These are phyloP conservation scores for Podosphaera fusca DNA, from an alignment of 2,329 filamentous ascomycete species.

Conservation along the genomic window DNA sequence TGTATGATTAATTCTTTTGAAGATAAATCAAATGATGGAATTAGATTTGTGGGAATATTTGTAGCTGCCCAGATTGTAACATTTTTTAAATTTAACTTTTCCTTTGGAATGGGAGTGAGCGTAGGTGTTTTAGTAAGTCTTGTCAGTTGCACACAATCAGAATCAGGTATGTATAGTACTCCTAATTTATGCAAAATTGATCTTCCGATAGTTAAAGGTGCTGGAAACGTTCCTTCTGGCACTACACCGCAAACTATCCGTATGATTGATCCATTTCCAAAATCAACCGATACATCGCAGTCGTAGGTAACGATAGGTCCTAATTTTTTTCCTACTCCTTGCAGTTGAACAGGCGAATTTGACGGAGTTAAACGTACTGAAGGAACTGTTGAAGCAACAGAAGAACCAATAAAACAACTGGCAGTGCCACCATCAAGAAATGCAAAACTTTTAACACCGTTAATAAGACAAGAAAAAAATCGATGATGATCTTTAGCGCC, in stretches of 20 bases:
- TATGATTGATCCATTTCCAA: background rate
- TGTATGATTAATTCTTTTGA: background rate
- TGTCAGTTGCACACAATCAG: too few species aligned
- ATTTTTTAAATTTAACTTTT: too few species aligned
- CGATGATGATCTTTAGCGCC: background rate
- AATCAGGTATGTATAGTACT: too few species aligned
- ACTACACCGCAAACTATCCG: background rate
- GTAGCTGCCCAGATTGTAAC: too few species aligned
- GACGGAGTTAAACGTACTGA: background rate
- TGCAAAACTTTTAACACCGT: background rate
- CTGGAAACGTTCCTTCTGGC: slow-evolving; percentile 1
- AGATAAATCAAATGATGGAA: background rate
- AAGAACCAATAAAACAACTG: background rate
- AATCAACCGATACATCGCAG: background rate
- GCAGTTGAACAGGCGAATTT: background rate
- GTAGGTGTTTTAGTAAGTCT: too few species aligned
- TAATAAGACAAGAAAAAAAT: slow-evolving; percentile 1
- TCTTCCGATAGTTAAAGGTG: slow-evolving; percentile 1
- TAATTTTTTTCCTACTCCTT: background rate
- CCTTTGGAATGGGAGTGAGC: too few species aligned
- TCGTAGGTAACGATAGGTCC: background rate
- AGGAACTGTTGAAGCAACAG: background rate
- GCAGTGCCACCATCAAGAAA: background rate
- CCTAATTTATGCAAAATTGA: too few species aligned
- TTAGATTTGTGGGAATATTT: too few species aligned